Evolutionary conservation across 768 basidiomycete species (phyloP), one percentile per base, ranked within the genome.

Genomic region (Mycena indigotica): DNA sequence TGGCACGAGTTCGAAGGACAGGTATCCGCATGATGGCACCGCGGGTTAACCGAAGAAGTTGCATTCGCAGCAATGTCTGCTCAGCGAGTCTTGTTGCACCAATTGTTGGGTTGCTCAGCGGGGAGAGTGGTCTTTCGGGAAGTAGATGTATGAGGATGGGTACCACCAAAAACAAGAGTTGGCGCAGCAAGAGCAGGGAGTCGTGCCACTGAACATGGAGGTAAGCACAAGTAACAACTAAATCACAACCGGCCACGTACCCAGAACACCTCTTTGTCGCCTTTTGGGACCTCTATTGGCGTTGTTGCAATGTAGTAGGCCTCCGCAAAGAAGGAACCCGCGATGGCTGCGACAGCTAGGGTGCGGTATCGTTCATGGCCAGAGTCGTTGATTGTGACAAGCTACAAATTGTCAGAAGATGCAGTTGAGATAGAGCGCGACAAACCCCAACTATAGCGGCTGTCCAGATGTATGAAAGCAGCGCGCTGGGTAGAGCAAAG

Each of bases 131-230:
- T 64, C 55, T 67, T 61, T 58, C 72, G 64, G 19, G 76, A 4
- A 82, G 77, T 50, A 75, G 61, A 66, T 80, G 77, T 10, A 85
- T 66, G 51, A 81, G 30, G 25, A 84, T 60, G 4, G 88, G 85
- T 2, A 90, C 74, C 28, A 77, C 5, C 55, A 89, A 73, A 72
- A 91, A 87, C 52, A 88, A 68, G 1, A 76, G 25, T 52, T 82
- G 80, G n/a, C 89, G 87, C 29, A 72, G 58, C 48, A 77, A 66
- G 67, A 81, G 79, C 32, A 86, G 70, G 25, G 67, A 74, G 67
- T 91, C 87, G 70, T 89, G 86, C 84, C 84, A 87, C 89, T 91
- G 45, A n/a, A n/a, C n/a, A n/a, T n/a, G n/a, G n/a, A n/a, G n/a
- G 41, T 53, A 40, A 59, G 57, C 8, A 15, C 30, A 28, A 35